Evolutionary conservation across 2,329 filamentous ascomycete genomes (phyloP), one percentile per base, ranked within the genome.

Genomic region (Cadophora malorum): DNA sequence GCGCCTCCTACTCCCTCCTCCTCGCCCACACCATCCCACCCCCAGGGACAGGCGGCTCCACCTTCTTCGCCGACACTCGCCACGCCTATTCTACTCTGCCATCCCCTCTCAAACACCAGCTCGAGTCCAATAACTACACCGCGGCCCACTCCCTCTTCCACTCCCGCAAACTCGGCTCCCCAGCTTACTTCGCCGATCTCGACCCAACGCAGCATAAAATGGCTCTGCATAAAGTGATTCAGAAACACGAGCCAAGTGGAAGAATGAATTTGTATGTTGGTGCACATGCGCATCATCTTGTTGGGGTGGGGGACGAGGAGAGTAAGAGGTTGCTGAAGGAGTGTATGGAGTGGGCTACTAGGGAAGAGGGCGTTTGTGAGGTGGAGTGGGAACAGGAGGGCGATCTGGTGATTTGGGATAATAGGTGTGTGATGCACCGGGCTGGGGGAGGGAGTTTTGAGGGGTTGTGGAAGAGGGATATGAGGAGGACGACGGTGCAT

Each of bases 371-470:
- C 71, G 74, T 80, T 0, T 67, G 83, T 8, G 79, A 77, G 6
- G 79, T 87, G 3, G 74, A 79, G 50, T 89, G 85, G 86, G 70
- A 82, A 33, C 74, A 81, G 8, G 72, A 77, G 0, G 81, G 84
- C 0, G 86, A 88, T 73, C 58, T 88, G 66, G 75, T 88, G 19
- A 80, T 86, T 21, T 89, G 87, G 86, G 86, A 89, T 71, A 89
- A 89, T 74, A 83, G 84, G 0, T 82, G 80, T 60, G 83, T 85
- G 19, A 81, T 88, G 80, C 86, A 89, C 75, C 77, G 85, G 6
- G 84, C 84, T 0, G 81, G 79, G 1, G 78, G 79, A 0, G 85
- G 85, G 0, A 74, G 75, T 0, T 87, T 84, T 68, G 80, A 81
- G 69, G 82, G 83, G 0, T 82, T 80, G 72, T 83, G 80, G 72